phyloP scores from a whole-genome alignment of 2,329 filamentous ascomycete genomes.

The Fonsecaea nubica region DNA sequence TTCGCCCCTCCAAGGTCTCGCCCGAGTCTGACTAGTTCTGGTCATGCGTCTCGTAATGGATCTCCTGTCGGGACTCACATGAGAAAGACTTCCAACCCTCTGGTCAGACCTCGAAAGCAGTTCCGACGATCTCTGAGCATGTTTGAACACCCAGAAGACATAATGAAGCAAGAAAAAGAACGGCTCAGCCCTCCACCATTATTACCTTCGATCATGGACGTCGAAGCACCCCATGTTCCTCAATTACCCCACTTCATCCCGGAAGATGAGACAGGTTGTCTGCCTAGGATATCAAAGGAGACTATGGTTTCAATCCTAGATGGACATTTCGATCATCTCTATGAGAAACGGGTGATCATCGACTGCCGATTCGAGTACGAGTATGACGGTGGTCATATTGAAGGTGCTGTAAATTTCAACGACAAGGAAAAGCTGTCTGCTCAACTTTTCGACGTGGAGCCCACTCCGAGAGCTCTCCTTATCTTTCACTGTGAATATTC shows the following conservation, averaged over 20 bases:
- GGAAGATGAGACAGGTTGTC: slow-evolving; percentile 79
- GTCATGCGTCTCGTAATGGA: slow-evolving; percentile 65
- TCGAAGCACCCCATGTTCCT: slow-evolving; percentile 69
- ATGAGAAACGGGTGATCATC: slow-evolving; percentile 82
- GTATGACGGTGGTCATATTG: slow-evolving; percentile 94
- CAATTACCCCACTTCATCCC: slow-evolving; percentile 83
- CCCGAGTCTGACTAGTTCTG: slow-evolving; percentile 21
- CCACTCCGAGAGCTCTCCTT: slow-evolving; percentile 75
- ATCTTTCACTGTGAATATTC: slow-evolving; percentile 99
- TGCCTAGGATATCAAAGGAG: slow-evolving; percentile 82
- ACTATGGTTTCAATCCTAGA: slow-evolving; percentile 88
- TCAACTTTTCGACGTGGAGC: slow-evolving; percentile 73
- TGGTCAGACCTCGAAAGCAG: slow-evolving; percentile 80
- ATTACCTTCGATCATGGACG: slow-evolving; percentile 79
- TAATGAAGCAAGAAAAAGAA: slow-evolving; percentile 78
- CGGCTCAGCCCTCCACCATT: slow-evolving; percentile 54
- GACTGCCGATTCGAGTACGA: slow-evolving; percentile 99
- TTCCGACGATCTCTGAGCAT: slow-evolving; percentile 94
- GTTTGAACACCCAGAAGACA: slow-evolving; percentile 90
- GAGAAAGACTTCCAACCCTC: slow-evolving; percentile 74
- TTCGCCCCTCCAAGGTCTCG: slow-evolving; percentile 33
- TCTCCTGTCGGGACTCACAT: slow-evolving; percentile 75
- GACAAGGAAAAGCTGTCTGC: slow-evolving; percentile 86
- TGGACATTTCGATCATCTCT: slow-evolving; percentile 77
- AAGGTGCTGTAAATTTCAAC: slow-evolving; percentile 93